Base-by-base conservation (phyloP, 192 early-diverging fungal genomes). In the Obelidium mucronatum region DNA sequence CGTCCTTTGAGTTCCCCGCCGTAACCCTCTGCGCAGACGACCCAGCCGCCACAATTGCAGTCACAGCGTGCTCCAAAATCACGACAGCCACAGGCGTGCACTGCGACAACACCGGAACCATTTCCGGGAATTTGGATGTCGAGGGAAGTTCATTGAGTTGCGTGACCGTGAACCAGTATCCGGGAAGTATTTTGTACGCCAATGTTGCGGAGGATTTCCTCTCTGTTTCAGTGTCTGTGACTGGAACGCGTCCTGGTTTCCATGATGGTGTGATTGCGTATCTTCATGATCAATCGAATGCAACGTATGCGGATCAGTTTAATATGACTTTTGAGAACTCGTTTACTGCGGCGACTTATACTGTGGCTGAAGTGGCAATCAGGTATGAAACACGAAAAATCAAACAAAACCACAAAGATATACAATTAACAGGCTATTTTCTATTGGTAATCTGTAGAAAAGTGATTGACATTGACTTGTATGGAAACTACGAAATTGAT, bases 1-100 rank as follows among this genome's bases (percentile, higher is more conserved):
- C 84, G 33, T 76, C 80, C 19, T 86, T 80, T 69, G 84, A 86
- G 70, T 86, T 82, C 60, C 84, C 84, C n/a, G 81, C 82, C 33
- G 40, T 86, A 22, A 81, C 80, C 6, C 52, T 86, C 54, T 86
- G 84, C 60, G 77, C 83, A 0, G 52, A 69, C 3, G 76, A 82
- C 62, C 34, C 59, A 22, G 17, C 34, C 28, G 73, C 76, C 36
- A 58, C 63, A 19, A 31, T 83, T 24, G 28, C 13, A 24, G 34
- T 81, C 40, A 39, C 58, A 2, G 44, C 40, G 24, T 86, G 82
- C 48, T 59, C 40, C 34, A 36, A 59, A 28, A 30, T 48, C 52
- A 62, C 62, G 24, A 80, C 76, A 15, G 79, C 68, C 28, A 68
- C 52, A 0, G 35, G 24, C 24, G 26, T 37, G 15, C 1, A 48